Percentiles rank a stretch among this genome's conserved stretches.
phyloP scores from a whole-genome alignment of 257 asterid genomes.

The Nicotiana undulata region DNA sequence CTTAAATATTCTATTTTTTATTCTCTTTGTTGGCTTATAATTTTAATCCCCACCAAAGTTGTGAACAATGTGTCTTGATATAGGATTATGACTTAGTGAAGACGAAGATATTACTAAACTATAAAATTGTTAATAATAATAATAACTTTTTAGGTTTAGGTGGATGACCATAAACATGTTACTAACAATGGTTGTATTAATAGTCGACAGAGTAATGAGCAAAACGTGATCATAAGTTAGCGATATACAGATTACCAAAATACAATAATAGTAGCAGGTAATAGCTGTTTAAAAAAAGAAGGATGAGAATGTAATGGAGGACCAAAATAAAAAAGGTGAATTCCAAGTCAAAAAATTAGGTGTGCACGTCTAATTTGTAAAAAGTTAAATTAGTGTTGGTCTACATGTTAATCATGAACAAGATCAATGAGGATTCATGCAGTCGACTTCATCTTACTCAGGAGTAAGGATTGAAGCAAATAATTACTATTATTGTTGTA shows the following conservation, averaged over 20 bases:
- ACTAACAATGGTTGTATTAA: background rate
- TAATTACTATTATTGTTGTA: no score
- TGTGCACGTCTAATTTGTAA: background rate
- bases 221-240: background rate
- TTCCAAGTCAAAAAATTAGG: background rate
- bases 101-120: background rate
- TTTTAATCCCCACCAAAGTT: background rate
- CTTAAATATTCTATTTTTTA: background rate
- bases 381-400: background rate
- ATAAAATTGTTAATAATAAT: background rate
- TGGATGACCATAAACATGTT: background rate
- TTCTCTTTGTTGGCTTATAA: background rate
- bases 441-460: no score
- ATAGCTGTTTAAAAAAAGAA: no score
- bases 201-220: background rate
- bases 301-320: no score
- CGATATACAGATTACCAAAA: background rate
- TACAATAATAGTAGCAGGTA: background rate
- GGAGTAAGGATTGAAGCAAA: no score
- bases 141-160: background rate
- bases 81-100: background rate
- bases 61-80: background rate
- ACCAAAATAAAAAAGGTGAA: background rate
- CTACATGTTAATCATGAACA: no score
- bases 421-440: no score